Evolutionary conservation across 2,329 filamentous ascomycete species (phyloP), one percentile per base, ranked within the genome.

Genomic region (Gnomoniopsis sp.): DNA sequence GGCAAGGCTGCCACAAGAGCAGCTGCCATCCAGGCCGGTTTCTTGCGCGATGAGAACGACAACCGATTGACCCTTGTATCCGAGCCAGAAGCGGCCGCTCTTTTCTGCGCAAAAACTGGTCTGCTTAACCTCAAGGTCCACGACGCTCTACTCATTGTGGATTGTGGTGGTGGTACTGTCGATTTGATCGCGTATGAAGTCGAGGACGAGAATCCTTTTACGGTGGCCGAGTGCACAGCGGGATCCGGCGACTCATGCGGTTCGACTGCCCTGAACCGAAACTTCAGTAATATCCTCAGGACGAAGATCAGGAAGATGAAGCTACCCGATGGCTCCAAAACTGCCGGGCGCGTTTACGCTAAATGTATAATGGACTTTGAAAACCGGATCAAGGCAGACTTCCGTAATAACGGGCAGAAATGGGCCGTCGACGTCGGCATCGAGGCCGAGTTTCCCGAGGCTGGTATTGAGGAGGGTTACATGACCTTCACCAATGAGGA

Each of bases 291-390:
- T 76, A 97, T 99, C 66, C 80, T 98, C 53, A 89, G 95, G 55
- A 96, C 93, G 62, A 98, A 98, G 82, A 98, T 99, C 68, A 85
- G 93, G 66, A 98, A 98, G 81, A 98, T 98, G 95, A 98, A 98
- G 77, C 82, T 99, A 49, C 93, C 95, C 1, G 93, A 98, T 70
- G 93, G 93, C 49, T 97, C 93, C 66, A 96, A 93, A 77, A 98
- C 92, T 2, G 93, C 95, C n/a, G 93, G 93, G 47, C 92, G 93
- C 75, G 95, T 99, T 56, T 98, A 98, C 74, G 93, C 93, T 66
- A 98, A 98, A 79, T 98, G 93, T 74, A 98, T 99, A 76, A 98
- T 98, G 93, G 95, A 99, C 76, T 99, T 99, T 69, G 95, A 99
- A 80, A 98, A 98, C 84, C 84, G 95, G 74, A 97, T 99, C 84